Evolutionary conservation across 2,329 filamentous ascomycete genomes (phyloP).

Genomic region (Clonostachys chloroleuca): DNA sequence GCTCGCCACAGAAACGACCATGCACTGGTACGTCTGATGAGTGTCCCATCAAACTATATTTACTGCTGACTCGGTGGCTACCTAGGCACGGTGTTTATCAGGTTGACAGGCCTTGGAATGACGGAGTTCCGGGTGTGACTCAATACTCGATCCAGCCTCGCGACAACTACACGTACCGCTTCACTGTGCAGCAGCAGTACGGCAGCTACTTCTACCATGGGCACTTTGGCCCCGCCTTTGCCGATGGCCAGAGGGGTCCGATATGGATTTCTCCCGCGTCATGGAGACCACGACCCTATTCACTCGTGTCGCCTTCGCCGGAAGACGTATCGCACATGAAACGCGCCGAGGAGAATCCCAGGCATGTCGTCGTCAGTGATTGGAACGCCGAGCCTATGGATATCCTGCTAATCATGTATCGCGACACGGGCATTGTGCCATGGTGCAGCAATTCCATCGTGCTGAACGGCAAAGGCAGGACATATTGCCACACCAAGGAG

Average conservation of each 20-base stretch:
- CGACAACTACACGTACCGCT: conserved; percentile 44
- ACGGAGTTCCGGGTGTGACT: conserved; percentile 54
- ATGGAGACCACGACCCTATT: conserved; percentile 35
- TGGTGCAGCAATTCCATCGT: conserved; percentile 57
- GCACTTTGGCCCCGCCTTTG: conserved; percentile 48
- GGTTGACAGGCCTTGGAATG: conserved; percentile 51
- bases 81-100: conserved; percentile 35
- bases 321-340: conserved; percentile 38
- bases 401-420: conserved; percentile 20
- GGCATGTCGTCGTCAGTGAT: conserved; percentile 50
- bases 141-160: conserved; percentile 46
- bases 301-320: conserved; percentile 48
- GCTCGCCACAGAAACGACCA: conserved; percentile 38
- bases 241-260: conserved; percentile 55
- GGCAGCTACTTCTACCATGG: conserved; percentile 60
- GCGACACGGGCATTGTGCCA: conserved; percentile 37
- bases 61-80: conserved; percentile 6
- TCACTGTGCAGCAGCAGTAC: conserved; percentile 43
- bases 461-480: conserved; percentile 53
- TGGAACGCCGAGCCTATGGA: conserved; percentile 41
- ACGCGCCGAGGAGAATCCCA: conserved; percentile 38
- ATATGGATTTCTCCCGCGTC: conserved; percentile 40
- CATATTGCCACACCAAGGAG: too few species aligned
- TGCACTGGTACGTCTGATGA: conserved; percentile 42
- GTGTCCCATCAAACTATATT: too few species aligned